Evolutionary conservation across 768 basidiomycete species (phyloP).

Genomic region (Megacollybia marginata): DNA sequence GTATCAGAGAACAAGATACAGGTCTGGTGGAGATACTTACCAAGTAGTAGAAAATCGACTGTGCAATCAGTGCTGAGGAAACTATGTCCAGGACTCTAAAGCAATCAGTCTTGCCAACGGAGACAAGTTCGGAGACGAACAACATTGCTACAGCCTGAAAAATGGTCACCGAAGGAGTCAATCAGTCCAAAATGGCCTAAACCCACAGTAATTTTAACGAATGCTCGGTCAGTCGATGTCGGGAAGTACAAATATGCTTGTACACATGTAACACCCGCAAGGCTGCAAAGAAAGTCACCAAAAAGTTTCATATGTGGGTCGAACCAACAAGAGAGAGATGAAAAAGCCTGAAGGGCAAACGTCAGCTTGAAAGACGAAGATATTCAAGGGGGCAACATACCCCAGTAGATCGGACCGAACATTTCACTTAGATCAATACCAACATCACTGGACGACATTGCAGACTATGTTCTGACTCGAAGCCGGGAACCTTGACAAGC

Average conservation of each 20-base stretch:
- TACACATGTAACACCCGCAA: slow-evolving; percentile 32
- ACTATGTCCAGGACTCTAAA: slow-evolving; percentile 25
- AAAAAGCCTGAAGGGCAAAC: slow-evolving; percentile 18
- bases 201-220: slow-evolving; percentile 25
- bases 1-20: not conserved
- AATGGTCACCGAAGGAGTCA: not conserved
- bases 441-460: too few relatives aligned
- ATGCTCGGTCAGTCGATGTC: slow-evolving; percentile 16
- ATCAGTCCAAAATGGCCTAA: not conserved
- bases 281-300: slow-evolving; percentile 12
- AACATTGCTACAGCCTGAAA: not conserved
- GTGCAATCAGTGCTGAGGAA: slow-evolving; percentile 31
- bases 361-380: too few relatives aligned
- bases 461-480: too few relatives aligned
- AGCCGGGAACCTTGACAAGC: too few relatives aligned
- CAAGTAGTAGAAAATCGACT: slow-evolving; percentile 38
- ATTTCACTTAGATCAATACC: slow-evolving; percentile 16
- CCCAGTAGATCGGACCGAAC: slow-evolving; percentile 28
- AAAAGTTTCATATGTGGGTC: not conserved
- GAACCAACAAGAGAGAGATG: slow-evolving; percentile 18
- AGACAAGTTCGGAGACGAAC: not conserved
- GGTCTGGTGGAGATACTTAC: slow-evolving; percentile 17
- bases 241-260: slow-evolving; percentile 36
- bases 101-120: not conserved
- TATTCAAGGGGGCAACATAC: slow-evolving; percentile 8